phyloP scores from a whole-genome alignment of 768 basidiomycete genomes.

The Termitomyces sp. region DNA sequence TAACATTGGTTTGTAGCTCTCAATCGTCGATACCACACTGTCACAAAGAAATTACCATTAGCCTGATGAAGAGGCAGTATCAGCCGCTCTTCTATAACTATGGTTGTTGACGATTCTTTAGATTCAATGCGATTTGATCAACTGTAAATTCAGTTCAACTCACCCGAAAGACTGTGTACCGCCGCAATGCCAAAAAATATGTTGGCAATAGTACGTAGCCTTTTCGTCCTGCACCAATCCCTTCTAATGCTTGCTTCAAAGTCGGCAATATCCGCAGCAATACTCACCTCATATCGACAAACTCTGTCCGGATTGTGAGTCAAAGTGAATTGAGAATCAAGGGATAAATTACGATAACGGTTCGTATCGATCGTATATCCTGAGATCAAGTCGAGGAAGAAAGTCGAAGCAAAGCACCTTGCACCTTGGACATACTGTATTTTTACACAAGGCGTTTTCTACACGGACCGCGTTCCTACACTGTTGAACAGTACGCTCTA shows the following conservation, averaged over 20 bases:
- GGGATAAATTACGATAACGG: neutral
- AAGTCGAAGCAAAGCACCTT: neutral
- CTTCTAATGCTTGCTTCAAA: constrained; percentile 19
- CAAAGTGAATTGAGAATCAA: neutral
- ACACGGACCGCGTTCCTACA: neutral
- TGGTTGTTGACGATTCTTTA: constrained; percentile 18
- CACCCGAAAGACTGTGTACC: constrained; percentile 47
- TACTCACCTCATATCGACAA: constrained; percentile 62
- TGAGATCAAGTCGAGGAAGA: neutral
- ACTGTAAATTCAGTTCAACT: constrained; percentile 58
- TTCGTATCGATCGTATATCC: neutral
- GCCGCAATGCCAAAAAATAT: constrained; percentile 47
- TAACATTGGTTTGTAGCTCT: constrained; percentile 35
- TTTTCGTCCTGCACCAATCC: neutral
- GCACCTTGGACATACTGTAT: constrained; percentile 5
- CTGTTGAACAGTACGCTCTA: neutral
- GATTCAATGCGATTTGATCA: constrained; percentile 57
- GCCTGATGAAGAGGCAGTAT: constrained; percentile 54
- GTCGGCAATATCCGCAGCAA: constrained; percentile 61
- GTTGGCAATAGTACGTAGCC: constrained; percentile 65
- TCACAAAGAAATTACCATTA: constrained; percentile 15
- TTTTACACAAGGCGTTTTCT: constrained; percentile 1
- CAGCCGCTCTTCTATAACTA: neutral
- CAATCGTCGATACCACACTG: neutral
- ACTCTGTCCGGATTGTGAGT: constrained; percentile 47